A percentile compares a stretch with the other conserved stretches of the same genome.
Evolutionary conservation across 2,329 filamentous ascomycete genomes (phyloP).

Genomic region (Colletotrichum sojae): DNA sequence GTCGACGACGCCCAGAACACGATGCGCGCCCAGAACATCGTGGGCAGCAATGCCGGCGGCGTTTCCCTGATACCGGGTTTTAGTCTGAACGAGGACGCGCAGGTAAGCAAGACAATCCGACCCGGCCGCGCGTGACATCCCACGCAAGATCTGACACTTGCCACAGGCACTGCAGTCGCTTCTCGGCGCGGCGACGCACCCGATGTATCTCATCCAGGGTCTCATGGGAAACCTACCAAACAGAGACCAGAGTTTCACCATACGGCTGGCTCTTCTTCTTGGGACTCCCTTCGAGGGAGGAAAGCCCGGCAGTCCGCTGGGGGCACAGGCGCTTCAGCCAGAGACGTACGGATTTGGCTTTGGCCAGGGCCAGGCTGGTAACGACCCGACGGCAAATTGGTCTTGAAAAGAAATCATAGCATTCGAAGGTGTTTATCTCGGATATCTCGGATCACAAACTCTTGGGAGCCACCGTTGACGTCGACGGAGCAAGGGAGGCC

Average conservation of each 20-base stretch:
- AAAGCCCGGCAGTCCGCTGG: slow-evolving; percentile 34
- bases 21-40: slow-evolving; percentile 22
- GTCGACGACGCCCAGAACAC: slow-evolving; percentile 35
- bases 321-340: slow-evolving; percentile 36
- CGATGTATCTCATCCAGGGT: slow-evolving; percentile 39
- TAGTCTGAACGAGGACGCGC: slow-evolving; percentile 18
- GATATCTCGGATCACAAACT: not conserved
- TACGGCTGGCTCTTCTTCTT: slow-evolving; percentile 31
- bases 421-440: no score
- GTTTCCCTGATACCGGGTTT: slow-evolving; percentile 23
- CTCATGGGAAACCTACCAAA: slow-evolving; percentile 39
- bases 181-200: slow-evolving; percentile 31
- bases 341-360: slow-evolving; percentile 40
- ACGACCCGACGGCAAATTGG: slow-evolving; percentile 36
- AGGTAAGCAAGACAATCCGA: slow-evolving; percentile 25
- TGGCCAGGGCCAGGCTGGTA: slow-evolving; percentile 33
- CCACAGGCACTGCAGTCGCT: slow-evolving; percentile 28
- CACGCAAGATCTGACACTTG: not conserved
- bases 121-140: not conserved
- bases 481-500: not conserved
- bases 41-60: slow-evolving; percentile 7
- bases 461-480: not conserved
- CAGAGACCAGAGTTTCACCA: slow-evolving; percentile 33
- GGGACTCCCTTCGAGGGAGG: slow-evolving; percentile 32
- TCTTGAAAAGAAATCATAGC: slow-evolving; percentile 18